Evolutionary conservation across 2,329 filamentous ascomycete species (phyloP).

Genomic region (Kalmusia sp.): DNA sequence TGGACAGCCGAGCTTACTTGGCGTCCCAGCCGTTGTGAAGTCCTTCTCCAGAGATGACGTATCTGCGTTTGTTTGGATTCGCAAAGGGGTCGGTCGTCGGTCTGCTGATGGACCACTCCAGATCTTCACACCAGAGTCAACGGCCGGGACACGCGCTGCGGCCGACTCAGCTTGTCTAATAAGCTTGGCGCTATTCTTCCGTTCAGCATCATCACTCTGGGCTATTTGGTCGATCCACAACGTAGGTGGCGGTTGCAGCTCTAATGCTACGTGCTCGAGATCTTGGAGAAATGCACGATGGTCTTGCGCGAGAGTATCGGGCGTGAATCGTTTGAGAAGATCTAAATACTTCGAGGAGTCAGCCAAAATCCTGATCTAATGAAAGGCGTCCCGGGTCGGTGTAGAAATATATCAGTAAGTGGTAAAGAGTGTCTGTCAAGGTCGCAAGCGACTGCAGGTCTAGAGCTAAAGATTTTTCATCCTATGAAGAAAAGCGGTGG

Average conservation of each 20-base stretch:
- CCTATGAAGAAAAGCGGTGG: conserved; percentile 37
- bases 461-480: conserved; percentile 59
- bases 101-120: conserved; percentile 50
- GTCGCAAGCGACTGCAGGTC: conserved; percentile 57
- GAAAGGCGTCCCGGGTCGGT: background rate
- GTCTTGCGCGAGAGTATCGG: conserved; percentile 48
- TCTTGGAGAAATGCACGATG: conserved; percentile 48
- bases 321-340: conserved; percentile 46
- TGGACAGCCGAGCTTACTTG: conserved; percentile 80
- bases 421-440: conserved; percentile 54
- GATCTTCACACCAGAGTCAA: conserved; percentile 45
- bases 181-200: conserved; percentile 38
- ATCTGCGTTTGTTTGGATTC: conserved; percentile 42
- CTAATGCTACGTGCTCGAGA: conserved; percentile 44
- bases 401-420: conserved; percentile 45
- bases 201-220: conserved; percentile 43
- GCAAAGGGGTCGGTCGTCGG: conserved; percentile 26
- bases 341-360: conserved; percentile 44
- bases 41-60: conserved; percentile 75
- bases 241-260: conserved; percentile 27
- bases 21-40: conserved; percentile 85
- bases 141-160: conserved; percentile 25
- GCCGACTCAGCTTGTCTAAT: conserved; percentile 46
- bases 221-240: conserved; percentile 46
- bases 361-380: background rate